Conservation (phyloP, 169 alveolate species). For the Plasmodium blacklocki region DNA sequence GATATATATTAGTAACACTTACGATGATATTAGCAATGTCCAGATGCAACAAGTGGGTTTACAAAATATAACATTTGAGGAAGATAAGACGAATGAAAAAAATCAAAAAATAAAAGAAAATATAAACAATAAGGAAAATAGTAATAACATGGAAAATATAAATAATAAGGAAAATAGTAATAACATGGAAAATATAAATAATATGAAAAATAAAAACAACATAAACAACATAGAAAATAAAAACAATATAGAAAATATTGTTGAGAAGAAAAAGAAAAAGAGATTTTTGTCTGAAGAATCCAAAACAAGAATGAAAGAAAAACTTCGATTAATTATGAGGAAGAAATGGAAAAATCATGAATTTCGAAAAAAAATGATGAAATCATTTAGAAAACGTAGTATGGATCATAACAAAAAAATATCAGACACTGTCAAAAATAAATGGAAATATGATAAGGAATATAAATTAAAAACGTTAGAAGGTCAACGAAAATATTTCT, state of each 20-base stretch:
- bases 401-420: conserved; percentile 63
- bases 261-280: conserved; percentile 2
- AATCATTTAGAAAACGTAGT: conserved; percentile 55
- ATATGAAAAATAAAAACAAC: neutral
- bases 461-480: conserved; percentile 67
- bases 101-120: too few species aligned
- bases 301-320: conserved; percentile 49
- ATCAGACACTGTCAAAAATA: conserved; percentile 64
- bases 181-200: neutral
- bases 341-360: conserved; percentile 64
- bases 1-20: too few species aligned
- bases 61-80: too few species aligned
- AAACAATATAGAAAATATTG: neutral
- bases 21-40: too few species aligned
- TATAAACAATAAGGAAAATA: too few species aligned
- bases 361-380: conserved; percentile 70
- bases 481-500: conserved; percentile 66
- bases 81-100: too few species aligned
- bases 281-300: conserved; percentile 47
- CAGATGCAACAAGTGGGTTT: too few species aligned
- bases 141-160: neutral
- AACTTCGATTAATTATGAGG: conserved; percentile 36
- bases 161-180: neutral
- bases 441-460: conserved; percentile 66
- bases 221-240: neutral